A percentile compares a stretch with the other conserved stretches of the same genome.
These are phyloP conservation scores for Lipomyces spencermartinsiae DNA, from an alignment of 805 yeast species.

Conservation along the genomic window DNA sequence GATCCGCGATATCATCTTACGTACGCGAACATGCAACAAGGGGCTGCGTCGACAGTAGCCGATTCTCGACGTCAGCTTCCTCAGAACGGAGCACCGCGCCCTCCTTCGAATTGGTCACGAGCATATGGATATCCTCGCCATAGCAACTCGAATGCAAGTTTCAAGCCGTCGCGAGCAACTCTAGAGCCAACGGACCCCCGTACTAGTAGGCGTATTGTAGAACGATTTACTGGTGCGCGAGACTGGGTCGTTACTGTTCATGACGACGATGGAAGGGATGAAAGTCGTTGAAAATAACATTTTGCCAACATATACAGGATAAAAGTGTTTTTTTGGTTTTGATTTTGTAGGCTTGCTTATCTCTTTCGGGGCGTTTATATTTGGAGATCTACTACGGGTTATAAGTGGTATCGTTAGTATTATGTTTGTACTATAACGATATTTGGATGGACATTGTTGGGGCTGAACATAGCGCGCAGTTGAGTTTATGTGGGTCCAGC, in stretches of 20 bases:
- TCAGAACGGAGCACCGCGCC: background rate
- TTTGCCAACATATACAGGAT: background rate
- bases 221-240: slow-evolving; percentile 32
- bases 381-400: background rate
- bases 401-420: background rate
- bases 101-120: background rate
- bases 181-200: slow-evolving; percentile 27
- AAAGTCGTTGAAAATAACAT: background rate
- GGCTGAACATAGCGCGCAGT: background rate
- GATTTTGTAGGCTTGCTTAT: background rate
- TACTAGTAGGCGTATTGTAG: slow-evolving; percentile 16
- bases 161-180: slow-evolving; percentile 4
- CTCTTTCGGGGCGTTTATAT: background rate
- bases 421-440: background rate
- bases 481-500: background rate
- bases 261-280: background rate
- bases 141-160: background rate
- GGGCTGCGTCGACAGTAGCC: slow-evolving; percentile 3
- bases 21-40: slow-evolving; percentile 10
- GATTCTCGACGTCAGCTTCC: background rate
- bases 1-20: slow-evolving; percentile 11
- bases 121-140: background rate
- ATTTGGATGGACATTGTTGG: background rate
- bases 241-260: slow-evolving; percentile 30
- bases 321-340: background rate